A percentile compares a stretch with the other conserved stretches of the same genome.
phyloP scores from a whole-genome alignment of 768 basidiomycete genomes.

The Suillus lakei region DNA sequence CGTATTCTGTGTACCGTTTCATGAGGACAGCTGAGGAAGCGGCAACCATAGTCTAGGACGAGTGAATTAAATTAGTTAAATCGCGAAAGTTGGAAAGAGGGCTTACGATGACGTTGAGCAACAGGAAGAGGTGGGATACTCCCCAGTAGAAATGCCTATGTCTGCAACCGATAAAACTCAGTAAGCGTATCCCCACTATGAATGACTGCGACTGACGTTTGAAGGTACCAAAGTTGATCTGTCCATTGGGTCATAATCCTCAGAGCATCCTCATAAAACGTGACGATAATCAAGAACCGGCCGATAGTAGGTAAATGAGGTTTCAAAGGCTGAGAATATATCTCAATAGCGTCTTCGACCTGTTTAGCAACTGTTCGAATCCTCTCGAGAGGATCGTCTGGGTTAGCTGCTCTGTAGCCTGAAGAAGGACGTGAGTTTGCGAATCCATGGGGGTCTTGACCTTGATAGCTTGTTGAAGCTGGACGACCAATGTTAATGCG shows the following conservation, averaged over 20 bases:
- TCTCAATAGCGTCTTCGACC: conserved; percentile 92
- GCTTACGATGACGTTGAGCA: conserved; percentile 90
- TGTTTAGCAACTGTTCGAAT: conserved; percentile 69
- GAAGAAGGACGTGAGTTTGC: conserved; percentile 69
- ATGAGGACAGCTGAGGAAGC: conserved; percentile 86
- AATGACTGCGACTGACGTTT: conserved; percentile 65
- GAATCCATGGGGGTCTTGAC: conserved; percentile 77
- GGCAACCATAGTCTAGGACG: conserved; percentile 78
- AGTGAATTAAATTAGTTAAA: not conserved
- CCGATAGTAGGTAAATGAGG: conserved; percentile 95
- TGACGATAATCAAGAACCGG: conserved; percentile 96
- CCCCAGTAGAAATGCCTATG: conserved; percentile 97
- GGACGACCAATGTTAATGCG: conserved; percentile 85
- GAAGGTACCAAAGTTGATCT: conserved; percentile 98
- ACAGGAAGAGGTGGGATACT: conserved; percentile 89
- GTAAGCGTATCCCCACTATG: conserved; percentile 1
- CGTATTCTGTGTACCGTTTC: conserved; percentile 86
- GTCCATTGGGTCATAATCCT: conserved; percentile 93
- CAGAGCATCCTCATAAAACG: conserved; percentile 96
- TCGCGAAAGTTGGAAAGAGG: not conserved
- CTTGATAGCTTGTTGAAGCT: conserved; percentile 57
- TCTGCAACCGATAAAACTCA: conserved; percentile 46
- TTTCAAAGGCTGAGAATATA: conserved; percentile 89
- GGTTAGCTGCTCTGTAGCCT: conserved; percentile 81
- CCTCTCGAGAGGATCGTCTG: conserved; percentile 83